phyloP scores from a whole-genome alignment of 352 stramenopile genomes.

The Phytopythium boreale region DNA sequence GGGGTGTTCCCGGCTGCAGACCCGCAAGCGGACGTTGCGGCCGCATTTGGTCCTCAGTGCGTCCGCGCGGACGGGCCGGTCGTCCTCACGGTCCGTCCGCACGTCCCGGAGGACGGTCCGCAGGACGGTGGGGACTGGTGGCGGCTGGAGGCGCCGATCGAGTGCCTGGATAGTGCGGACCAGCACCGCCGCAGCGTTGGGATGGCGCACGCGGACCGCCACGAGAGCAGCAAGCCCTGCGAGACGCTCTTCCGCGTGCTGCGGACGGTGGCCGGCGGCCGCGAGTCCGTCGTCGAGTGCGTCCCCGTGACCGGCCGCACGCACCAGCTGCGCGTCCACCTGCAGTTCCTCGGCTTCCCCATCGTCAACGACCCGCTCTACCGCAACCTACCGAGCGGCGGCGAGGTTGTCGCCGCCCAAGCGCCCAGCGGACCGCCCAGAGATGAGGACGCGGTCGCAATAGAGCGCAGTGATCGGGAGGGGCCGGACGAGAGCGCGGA shows the following conservation, averaged over 20 bases:
- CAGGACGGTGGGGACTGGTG: constrained; percentile 22
- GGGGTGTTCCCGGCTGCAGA: constrained; percentile 31
- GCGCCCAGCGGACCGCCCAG: background rate
- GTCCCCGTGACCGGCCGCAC: constrained; percentile 90
- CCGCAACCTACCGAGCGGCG: background rate
- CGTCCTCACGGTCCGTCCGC: constrained; percentile 4
- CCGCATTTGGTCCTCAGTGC: background rate
- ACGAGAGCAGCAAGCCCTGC: constrained; percentile 25
- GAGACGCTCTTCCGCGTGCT: constrained; percentile 35
- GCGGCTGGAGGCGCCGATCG: constrained; percentile 40
- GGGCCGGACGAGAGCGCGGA: background rate
- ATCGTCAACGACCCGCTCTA: constrained; percentile 96
- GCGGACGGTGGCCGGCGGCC: constrained; percentile 10
- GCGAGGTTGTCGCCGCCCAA: too few species aligned
- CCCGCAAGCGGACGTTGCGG: background rate
- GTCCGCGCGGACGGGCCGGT: background rate
- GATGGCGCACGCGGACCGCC: background rate
- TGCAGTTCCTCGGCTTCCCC: constrained; percentile 82
- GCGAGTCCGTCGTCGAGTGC: constrained; percentile 84
- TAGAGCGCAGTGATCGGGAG: background rate
- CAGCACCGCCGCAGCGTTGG: constrained; percentile 20
- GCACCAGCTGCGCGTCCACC: constrained; percentile 95
- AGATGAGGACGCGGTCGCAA: background rate
- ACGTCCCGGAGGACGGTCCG: background rate
- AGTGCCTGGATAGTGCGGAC: constrained; percentile 10